phyloP scores from a whole-genome alignment of 2,329 filamentous ascomycete genomes.

The Penicillium aurantiogriseum region DNA sequence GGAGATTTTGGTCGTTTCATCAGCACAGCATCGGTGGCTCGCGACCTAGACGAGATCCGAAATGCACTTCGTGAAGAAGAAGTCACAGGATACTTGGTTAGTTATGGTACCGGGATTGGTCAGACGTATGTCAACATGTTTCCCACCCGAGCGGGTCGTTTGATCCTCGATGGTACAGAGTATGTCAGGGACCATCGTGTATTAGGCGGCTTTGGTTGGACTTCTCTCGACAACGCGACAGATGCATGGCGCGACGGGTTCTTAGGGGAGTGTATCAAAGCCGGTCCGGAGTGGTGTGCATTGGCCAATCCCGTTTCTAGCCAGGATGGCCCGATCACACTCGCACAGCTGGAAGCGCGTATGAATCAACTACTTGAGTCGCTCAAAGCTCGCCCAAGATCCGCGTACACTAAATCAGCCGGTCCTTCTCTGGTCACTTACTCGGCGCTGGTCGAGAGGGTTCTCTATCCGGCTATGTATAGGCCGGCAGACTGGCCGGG shows the following conservation, averaged over 20 bases:
- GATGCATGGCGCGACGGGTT: constrained; percentile 19
- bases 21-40: constrained; percentile 16
- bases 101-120: constrained; percentile 19
- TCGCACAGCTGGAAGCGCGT: constrained; percentile 10
- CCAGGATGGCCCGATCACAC: constrained; percentile 2
- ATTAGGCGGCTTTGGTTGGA: constrained; percentile 18
- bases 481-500: constrained; percentile 10
- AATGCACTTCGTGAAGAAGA: constrained; percentile 15
- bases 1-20: constrained; percentile 20
- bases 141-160: constrained; percentile 13
- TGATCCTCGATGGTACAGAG: constrained; percentile 18
- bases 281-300: constrained; percentile 17
- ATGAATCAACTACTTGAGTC: constrained; percentile 10
- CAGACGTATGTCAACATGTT: constrained; percentile 23
- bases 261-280: constrained; percentile 16
- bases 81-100: constrained; percentile 17
- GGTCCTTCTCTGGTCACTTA: constrained; percentile 19
- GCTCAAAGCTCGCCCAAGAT: constrained; percentile 10
- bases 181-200: constrained; percentile 17
- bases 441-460: constrained; percentile 9
- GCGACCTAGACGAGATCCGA: constrained; percentile 19
- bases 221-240: constrained; percentile 15
- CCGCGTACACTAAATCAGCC: constrained; percentile 13
- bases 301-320: constrained; percentile 7
- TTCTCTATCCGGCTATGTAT: constrained; percentile 16